Conservation (phyloP, 179 eudicot species). For the Corrigiola litoralis region DNA sequence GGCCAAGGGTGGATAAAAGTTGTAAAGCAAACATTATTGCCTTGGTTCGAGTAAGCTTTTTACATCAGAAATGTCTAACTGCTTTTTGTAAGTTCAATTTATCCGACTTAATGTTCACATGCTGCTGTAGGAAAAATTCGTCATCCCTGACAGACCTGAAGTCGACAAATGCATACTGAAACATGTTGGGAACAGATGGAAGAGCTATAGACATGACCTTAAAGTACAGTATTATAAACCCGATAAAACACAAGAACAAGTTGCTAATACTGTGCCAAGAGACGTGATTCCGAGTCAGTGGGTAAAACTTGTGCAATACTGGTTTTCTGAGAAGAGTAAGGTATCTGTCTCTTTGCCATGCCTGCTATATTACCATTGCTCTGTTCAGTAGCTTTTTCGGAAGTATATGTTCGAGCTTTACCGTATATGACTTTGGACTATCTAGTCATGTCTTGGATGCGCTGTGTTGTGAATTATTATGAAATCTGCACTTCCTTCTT, state of each 20-base stretch:
- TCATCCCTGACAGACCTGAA: slow-evolving; percentile 22
- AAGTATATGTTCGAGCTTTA: no score
- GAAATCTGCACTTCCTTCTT: background rate
- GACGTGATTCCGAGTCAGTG: slow-evolving; percentile 31
- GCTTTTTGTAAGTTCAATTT: background rate
- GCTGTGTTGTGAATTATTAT: background rate
- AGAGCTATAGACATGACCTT: slow-evolving; percentile 25
- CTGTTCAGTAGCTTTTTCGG: no score
- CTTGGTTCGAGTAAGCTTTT: slow-evolving; percentile 28
- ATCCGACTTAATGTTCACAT: background rate
- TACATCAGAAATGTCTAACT: background rate
- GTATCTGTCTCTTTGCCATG: slow-evolving; percentile 11
- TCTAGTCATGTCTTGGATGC: background rate
- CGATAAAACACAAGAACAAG: slow-evolving; percentile 27
- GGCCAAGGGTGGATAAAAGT: slow-evolving; percentile 31
- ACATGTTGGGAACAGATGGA: slow-evolving; percentile 37
- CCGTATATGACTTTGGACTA: background rate
- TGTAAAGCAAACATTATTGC: slow-evolving; percentile 26
- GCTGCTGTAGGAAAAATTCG: slow-evolving; percentile 27
- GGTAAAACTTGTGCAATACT: slow-evolving; percentile 32
- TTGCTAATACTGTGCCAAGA: slow-evolving; percentile 30
- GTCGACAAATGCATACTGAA: slow-evolving; percentile 29
- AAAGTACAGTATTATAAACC: slow-evolving; percentile 27
- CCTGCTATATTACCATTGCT: no score
- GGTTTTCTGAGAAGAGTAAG: slow-evolving; percentile 35